Evolutionary conservation across 768 basidiomycete genomes (phyloP), one percentile per base, ranked within the genome.

Genomic region (Panaeolus cyanescens): DNA sequence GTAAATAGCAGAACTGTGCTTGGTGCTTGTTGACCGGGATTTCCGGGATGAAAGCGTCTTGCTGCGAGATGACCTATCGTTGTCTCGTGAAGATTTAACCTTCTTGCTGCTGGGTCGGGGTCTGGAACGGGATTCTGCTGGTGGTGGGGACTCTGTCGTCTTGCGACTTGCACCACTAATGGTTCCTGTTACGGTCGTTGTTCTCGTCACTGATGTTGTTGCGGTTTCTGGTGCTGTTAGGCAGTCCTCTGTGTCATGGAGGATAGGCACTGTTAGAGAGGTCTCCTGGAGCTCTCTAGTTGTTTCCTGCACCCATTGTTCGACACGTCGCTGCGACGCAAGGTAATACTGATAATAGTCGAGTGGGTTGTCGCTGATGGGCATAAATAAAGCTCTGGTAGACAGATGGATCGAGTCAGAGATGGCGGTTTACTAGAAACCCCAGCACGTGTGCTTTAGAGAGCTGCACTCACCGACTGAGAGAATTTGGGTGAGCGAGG

Each of bases 251-350:
- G 45, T 28, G 25, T 50, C 45, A 28, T 50, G 45, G 28, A 25
- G 45, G 25, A 50, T 50, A 50, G 45, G 45, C 19, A 50, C 45
- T 28, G 45, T 50, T 28, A 50, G 19, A 50, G 45, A 50, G 45
- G 30, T 59, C 34, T 54, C 45, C 58, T 64, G 50, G n/a, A 68
- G 64, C 61, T 63, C 61, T 37, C 59, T 65, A 37, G 56, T 64
- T 40, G 72, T 72, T 30, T 68, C 67, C 39, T 59, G 57, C 32
- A 74, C 68, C 72, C 72, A 74, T 56, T 61, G 63, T 58, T 71
- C 68, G 58, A 74, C 72, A 53, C 72, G 69, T 32, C 64, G 65
- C 56, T 74, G 72, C 42, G 72, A 71, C 36, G 69, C 63, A 50
- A 59, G 66, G 63, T 72, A 70, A 59, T 66, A 67, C 54, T 68